Conservation (phyloP, 2,329 filamentous ascomycete genomes). For the Trichoderma atrobrunneum region DNA sequence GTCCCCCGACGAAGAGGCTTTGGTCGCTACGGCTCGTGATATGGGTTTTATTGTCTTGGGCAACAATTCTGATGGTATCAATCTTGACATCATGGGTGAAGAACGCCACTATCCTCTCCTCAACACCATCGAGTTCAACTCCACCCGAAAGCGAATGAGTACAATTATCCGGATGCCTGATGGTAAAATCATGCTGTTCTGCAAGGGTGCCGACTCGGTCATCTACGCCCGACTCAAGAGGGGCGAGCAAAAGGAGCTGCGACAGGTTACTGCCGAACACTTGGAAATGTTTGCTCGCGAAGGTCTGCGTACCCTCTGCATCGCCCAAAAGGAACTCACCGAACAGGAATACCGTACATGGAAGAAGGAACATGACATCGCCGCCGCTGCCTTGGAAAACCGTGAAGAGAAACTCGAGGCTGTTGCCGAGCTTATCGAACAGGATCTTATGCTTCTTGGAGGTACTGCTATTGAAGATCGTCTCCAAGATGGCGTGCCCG, state of each 20-base stretch:
- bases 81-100: conserved; percentile 81
- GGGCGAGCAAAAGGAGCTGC: conserved; percentile 81
- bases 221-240: conserved; percentile 88
- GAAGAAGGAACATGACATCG: conserved; percentile 83
- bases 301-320: conserved; percentile 89
- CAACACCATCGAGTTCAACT: conserved; percentile 97
- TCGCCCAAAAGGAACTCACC: conserved; percentile 75
- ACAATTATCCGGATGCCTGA: conserved; percentile 94
- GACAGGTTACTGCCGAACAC: conserved; percentile 83
- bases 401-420: conserved; percentile 92
- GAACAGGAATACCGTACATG: conserved; percentile 83
- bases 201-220: conserved; percentile 95
- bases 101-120: conserved; percentile 83
- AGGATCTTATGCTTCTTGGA: conserved; percentile 80
- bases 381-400: conserved; percentile 76
- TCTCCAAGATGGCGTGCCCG: conserved; percentile 92
- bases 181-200: conserved; percentile 84
- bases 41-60: conserved; percentile 93
- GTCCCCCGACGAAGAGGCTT: conserved; percentile 90
- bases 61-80: conserved; percentile 73
- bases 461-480: conserved; percentile 97
- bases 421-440: conserved; percentile 86
- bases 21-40: conserved; percentile 91
- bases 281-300: conserved; percentile 96
- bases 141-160: conserved; percentile 94